Evolutionary conservation across 2,329 filamentous ascomycete species (phyloP).

Genomic region (Exophiala alcalophila): DNA sequence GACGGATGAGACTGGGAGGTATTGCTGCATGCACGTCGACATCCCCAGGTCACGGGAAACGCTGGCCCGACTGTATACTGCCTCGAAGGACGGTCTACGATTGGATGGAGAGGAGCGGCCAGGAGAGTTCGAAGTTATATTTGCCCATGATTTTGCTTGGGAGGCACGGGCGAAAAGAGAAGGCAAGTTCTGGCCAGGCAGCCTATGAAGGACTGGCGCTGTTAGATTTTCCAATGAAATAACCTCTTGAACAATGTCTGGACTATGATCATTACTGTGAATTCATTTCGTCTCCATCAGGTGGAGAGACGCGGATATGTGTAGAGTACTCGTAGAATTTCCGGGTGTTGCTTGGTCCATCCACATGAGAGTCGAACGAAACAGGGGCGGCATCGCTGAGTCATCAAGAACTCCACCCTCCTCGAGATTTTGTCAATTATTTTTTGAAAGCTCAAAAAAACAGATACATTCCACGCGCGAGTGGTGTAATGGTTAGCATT

Average conservation of each 20-base stretch:
- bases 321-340: too few relatives aligned
- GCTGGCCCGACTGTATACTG: slow-evolving; percentile 24
- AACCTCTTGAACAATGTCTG: too few relatives aligned
- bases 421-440: too few relatives aligned
- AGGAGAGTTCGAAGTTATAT: slow-evolving; percentile 35
- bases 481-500: slow-evolving; percentile 27
- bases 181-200: slow-evolving; percentile 25
- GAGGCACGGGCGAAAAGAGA: slow-evolving; percentile 26
- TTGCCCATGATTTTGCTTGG: slow-evolving; percentile 37
- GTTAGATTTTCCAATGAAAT: too few relatives aligned
- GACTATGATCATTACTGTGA: too few relatives aligned
- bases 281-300: too few relatives aligned
- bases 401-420: too few relatives aligned
- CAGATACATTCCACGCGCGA: slow-evolving; percentile 25
- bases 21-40: slow-evolving; percentile 35
- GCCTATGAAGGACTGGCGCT: slow-evolving; percentile 11
- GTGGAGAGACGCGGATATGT: too few relatives aligned
- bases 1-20: slow-evolving; percentile 29
- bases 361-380: too few relatives aligned
- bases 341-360: too few relatives aligned
- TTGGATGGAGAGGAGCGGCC: slow-evolving; percentile 13
- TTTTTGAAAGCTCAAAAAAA: too few relatives aligned
- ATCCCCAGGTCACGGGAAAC: slow-evolving; percentile 30
- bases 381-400: too few relatives aligned
- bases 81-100: slow-evolving; percentile 22